phyloP scores from a whole-genome alignment of 495 filamentous ascomycete species.

The Aspergillus cavernicola region DNA sequence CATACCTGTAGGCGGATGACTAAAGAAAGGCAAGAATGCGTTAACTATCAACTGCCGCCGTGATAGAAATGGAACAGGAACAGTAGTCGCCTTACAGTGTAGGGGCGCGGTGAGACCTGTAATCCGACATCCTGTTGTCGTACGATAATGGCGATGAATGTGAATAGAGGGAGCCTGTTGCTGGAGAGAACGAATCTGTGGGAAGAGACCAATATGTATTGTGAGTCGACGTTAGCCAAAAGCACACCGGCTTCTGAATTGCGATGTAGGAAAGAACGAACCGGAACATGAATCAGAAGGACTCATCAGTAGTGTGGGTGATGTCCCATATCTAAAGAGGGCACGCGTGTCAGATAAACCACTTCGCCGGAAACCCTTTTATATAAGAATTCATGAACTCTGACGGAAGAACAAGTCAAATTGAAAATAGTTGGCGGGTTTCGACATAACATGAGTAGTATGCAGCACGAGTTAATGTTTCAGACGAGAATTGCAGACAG shows the following conservation, averaged over 20 bases:
- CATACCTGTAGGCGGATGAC: constrained; percentile 38
- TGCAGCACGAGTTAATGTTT: constrained; percentile 13
- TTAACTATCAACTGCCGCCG: constrained; percentile 18
- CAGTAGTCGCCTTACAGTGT: constrained; percentile 35
- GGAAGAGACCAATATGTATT: constrained; percentile 14
- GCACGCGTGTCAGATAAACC: constrained; percentile 23
- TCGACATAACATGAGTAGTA: constrained; percentile 18
- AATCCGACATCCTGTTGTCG: constrained; percentile 43
- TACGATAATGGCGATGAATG: constrained; percentile 36
- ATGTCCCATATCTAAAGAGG: constrained; percentile 37
- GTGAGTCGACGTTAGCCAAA: constrained; percentile 17
- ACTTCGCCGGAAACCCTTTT: constrained; percentile 12
- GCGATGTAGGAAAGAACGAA: constrained; percentile 22
- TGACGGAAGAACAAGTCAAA: constrained; percentile 10
- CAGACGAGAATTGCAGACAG: constrained; percentile 5
- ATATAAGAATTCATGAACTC: constrained; percentile 20
- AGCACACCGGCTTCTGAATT: constrained; percentile 1
- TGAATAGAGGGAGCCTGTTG: constrained; percentile 36
- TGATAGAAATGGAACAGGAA: not conserved
- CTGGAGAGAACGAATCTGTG: constrained; percentile 40
- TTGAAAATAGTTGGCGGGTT: constrained; percentile 1
- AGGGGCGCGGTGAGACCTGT: constrained; percentile 35
- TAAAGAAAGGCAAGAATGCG: constrained; percentile 15
- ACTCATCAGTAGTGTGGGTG: constrained; percentile 43
- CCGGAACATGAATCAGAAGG: constrained; percentile 47